phyloP scores from a whole-genome alignment of 2,329 filamentous ascomycete genomes.

The Sporothrix euskadiensis region DNA sequence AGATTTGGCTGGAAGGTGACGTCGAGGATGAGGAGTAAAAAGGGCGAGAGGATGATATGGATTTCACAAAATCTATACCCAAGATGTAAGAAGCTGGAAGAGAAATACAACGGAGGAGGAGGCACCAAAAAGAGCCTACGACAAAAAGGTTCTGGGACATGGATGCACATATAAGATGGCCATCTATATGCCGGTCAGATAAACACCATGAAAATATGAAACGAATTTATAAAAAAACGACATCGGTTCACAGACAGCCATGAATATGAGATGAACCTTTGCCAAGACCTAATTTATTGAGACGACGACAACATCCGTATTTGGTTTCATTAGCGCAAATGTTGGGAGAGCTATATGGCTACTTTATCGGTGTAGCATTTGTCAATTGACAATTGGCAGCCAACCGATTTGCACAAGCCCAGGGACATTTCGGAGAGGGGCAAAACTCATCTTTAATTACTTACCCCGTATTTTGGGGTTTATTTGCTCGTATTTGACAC shows the following conservation, averaged over 20 bases:
- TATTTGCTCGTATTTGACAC: neutral
- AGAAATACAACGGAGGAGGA: neutral
- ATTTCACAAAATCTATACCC: neutral
- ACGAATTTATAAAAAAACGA: neutral
- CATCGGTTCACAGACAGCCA: too few species aligned
- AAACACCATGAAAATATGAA: neutral
- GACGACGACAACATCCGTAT: neutral
- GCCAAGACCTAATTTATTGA: neutral
- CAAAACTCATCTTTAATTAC: neutral
- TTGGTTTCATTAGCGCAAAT: neutral
- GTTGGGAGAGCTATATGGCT: neutral
- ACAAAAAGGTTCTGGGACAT: neutral
- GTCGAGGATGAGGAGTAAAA: slow-evolving; percentile 45
- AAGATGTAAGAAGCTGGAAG: slow-evolving; percentile 30
- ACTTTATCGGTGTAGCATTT: slow-evolving; percentile 1
- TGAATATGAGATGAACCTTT: neutral
- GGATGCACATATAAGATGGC: neutral
- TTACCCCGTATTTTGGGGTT: too few species aligned
- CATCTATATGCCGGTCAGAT: neutral
- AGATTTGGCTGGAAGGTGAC: slow-evolving; percentile 65
- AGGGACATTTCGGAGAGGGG: neutral
- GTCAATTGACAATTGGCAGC: neutral
- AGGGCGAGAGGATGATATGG: neutral
- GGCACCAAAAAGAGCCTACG: neutral
- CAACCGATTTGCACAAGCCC: neutral